phyloP scores from a whole-genome alignment of 257 asterid species.

The Solanum acaule region DNA sequence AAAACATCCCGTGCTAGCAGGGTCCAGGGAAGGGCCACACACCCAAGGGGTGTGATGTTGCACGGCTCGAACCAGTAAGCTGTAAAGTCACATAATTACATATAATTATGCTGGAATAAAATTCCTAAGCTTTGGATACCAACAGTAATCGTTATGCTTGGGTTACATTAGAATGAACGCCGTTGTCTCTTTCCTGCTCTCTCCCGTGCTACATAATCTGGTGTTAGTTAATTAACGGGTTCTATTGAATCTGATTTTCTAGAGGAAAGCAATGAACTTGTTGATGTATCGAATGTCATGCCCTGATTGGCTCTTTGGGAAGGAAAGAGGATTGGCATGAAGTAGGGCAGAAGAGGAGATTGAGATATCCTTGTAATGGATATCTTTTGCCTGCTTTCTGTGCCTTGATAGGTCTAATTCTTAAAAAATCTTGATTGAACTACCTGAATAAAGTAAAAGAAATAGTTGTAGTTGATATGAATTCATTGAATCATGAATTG shows the following conservation, averaged over 20 bases:
- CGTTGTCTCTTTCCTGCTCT: background rate
- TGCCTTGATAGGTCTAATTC: background rate
- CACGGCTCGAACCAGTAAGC: background rate
- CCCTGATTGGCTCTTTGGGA: background rate
- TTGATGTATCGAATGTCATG: background rate
- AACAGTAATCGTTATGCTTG: background rate
- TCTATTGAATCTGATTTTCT: background rate
- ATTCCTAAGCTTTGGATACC: background rate
- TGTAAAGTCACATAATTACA: background rate
- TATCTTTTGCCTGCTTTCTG: background rate
- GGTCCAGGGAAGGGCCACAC: background rate
- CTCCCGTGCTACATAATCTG: background rate
- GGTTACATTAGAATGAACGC: background rate
- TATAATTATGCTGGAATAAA: background rate
- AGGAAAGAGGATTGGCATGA: background rate
- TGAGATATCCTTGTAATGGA: background rate
- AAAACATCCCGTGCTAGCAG: background rate
- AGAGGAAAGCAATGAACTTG: background rate
- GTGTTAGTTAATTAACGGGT: background rate
- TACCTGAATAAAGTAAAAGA: background rate
- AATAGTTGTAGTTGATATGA: background rate
- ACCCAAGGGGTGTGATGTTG: background rate
- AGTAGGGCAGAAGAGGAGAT: background rate
- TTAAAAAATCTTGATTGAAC: background rate
- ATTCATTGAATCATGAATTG: background rate